Percentiles rank a stretch among this genome's conserved stretches.
Conservation (phyloP, 2,329 filamentous ascomycete genomes). For the Talaromyces marneffei region DNA sequence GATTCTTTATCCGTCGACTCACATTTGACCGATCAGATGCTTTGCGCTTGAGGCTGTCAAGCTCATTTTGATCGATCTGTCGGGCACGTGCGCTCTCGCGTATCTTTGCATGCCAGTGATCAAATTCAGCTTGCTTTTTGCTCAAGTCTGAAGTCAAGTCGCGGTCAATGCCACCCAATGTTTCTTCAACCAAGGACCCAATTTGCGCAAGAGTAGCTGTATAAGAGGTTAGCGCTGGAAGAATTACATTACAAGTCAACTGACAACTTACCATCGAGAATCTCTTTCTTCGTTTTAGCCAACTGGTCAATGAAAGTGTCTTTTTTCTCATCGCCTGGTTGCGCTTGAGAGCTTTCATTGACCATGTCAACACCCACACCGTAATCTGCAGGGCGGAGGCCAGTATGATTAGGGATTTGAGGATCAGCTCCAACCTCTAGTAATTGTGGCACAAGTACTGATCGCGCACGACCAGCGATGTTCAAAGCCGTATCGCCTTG, state of each 20-base stretch:
- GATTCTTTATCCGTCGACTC: conserved; percentile 68
- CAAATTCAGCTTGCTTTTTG: conserved; percentile 75
- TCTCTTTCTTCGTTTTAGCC: conserved; percentile 42
- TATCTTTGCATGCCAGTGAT: conserved; percentile 73
- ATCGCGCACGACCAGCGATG: conserved; percentile 86
- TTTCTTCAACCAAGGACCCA: conserved; percentile 66
- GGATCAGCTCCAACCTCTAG: conserved; percentile 92
- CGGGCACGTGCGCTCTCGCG: conserved; percentile 74
- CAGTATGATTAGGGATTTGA: conserved; percentile 84
- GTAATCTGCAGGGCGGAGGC: conserved; percentile 86
- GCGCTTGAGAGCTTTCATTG: conserved; percentile 40
- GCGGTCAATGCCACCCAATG: conserved; percentile 70
- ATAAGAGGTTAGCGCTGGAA: conserved; percentile 29
- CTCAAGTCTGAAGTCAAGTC: conserved; percentile 76
- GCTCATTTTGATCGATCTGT: conserved; percentile 65
- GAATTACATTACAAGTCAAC: background rate
- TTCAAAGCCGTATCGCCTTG: conserved; percentile 93
- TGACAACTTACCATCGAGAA: conserved; percentile 37
- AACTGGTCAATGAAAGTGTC: conserved; percentile 41
- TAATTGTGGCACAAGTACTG: conserved; percentile 94
- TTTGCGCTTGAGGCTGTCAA: conserved; percentile 65
- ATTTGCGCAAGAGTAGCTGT: conserved; percentile 36
- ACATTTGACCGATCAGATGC: conserved; percentile 59
- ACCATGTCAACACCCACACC: conserved; percentile 70
- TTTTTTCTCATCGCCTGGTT: conserved; percentile 42